Base-by-base conservation (phyloP, 2,329 filamentous ascomycete species). In the Neocatenulostroma microsporum region DNA sequence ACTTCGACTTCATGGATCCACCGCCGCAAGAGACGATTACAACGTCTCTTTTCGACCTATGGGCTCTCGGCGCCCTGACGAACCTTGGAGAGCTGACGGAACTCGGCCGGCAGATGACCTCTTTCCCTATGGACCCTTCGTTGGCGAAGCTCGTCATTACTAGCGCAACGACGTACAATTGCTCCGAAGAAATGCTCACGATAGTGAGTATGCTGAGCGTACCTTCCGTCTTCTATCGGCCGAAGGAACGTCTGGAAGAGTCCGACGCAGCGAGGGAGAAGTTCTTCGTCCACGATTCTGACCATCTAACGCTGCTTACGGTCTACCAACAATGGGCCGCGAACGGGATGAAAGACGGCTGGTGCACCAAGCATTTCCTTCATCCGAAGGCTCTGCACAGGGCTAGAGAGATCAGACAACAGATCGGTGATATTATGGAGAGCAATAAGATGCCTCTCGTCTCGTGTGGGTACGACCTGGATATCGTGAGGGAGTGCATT, bases 1-100 rank as follows among this genome's bases (percentile, higher is more conserved):
- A 98, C 60, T 98, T 98, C 55, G 87, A 96, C 59, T 98, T 98
- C 53, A 96, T 98, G 89, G 91, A 98, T 50, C 91, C 91, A 2
- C 91, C 91, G 5, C 91, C 91, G 0, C 91, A 98, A 62, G 93
- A 98, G 54, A 95, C 88, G 1, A 96, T 98, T 48, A 89, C 86
- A 1, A 98, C 91, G 0, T 95, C 88, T 3, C 79, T 98, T 23
- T 98, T 96, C 63, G 91, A 98, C 53, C 76, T 98, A 1, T 98
- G 91, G 91, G 88, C 91, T 0, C 71, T 98, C 0, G 91, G 91
- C 1, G 89, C 91, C 0, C 66, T 98, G 10, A 86, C 95, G 58
- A 95, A 98, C 51, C 73, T 96, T 12, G 93, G 91, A 23, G 86
- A 95, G 48, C 73, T 98, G 18, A 98, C 91, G 0, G 70, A 77